Evolutionary conservation across 139 green algal species (phyloP).

Genomic region (Dunaliella primolecta): DNA sequence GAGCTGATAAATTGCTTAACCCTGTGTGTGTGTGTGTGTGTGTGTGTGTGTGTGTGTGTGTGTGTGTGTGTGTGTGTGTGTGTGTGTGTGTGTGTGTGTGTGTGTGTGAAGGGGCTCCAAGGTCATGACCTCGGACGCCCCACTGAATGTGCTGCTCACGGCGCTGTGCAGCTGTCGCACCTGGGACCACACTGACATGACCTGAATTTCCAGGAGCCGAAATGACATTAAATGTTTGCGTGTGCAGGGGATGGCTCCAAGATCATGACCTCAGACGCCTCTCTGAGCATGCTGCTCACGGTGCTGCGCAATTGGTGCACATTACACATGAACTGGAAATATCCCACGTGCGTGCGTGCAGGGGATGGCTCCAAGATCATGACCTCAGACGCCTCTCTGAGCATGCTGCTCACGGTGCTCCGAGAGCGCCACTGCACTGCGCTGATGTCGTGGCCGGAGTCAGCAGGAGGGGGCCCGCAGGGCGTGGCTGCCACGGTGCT

Average conservation of each 20-base stretch:
- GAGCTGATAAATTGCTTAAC: not conserved
- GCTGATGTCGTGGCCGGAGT: slow-evolving; percentile 36
- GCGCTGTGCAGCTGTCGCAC: slow-evolving; percentile 49
- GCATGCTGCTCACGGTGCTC: slow-evolving; percentile 47
- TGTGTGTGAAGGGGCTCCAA: not conserved
- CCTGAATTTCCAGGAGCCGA: not conserved
- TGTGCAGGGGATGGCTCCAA: slow-evolving; percentile 5
- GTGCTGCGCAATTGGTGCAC: slow-evolving; percentile 50
- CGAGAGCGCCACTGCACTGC: slow-evolving; percentile 42
- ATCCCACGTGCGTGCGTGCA: not conserved
- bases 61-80: too few species aligned
- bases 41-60: too few species aligned
- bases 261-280: slow-evolving; percentile 30
- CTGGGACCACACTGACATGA: too few species aligned
- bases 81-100: too few species aligned
- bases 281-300: slow-evolving; percentile 37
- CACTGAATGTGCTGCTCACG: slow-evolving; percentile 37
- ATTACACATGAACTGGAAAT: not conserved
- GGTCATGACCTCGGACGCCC: slow-evolving; percentile 30
- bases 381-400: slow-evolving; percentile 35
- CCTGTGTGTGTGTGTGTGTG: too few species aligned
- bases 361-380: slow-evolving; percentile 28
- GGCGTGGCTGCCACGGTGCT: slow-evolving; percentile 22
- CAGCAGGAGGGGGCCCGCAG: slow-evolving; percentile 26
- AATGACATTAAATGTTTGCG: not conserved